A percentile compares a stretch with the other conserved stretches of the same genome.
These are phyloP conservation scores for Cercospora zeae-maydis DNA, from an alignment of 2,329 filamentous ascomycete genomes.

Conservation along the genomic window DNA sequence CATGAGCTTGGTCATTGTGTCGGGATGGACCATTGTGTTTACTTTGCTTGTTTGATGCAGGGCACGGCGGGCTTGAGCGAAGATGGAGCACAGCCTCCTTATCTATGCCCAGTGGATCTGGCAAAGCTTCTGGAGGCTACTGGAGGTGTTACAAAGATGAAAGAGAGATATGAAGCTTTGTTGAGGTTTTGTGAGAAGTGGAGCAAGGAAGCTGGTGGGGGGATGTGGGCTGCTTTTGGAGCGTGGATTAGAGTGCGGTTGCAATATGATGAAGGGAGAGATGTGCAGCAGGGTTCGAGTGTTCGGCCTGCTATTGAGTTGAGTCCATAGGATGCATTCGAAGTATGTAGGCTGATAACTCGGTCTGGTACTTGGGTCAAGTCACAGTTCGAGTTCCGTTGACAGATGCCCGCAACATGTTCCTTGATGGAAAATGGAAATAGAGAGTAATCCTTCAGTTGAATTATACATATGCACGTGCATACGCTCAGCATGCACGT, in stretches of 20 bases:
- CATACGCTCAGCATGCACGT: neutral
- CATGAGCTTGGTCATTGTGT: constrained; percentile 69
- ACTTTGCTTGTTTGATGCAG: constrained; percentile 64
- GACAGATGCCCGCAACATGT: no score
- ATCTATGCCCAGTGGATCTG: constrained; percentile 59
- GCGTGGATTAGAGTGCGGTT: constrained; percentile 43
- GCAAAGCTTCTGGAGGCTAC: constrained; percentile 46
- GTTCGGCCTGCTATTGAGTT: constrained; percentile 2
- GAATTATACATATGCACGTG: neutral
- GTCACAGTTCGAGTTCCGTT: no score
- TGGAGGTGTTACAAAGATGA: constrained; percentile 22
- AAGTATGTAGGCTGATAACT: no score
- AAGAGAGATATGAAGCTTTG: constrained; percentile 43
- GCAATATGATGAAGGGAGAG: neutral
- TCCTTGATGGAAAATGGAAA: neutral
- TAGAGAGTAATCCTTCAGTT: neutral
- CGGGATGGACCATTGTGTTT: constrained; percentile 63
- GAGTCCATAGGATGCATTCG: neutral
- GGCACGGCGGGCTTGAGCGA: constrained; percentile 55
- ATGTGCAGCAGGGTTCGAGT: neutral
- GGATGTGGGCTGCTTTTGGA: constrained; percentile 47
- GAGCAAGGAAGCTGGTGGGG: constrained; percentile 34
- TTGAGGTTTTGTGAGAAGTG: constrained; percentile 43
- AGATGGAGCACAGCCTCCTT: constrained; percentile 61
- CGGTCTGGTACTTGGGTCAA: neutral